Conservation (phyloP, 768 basidiomycete genomes). For the Neoboletus brunneissimus region DNA sequence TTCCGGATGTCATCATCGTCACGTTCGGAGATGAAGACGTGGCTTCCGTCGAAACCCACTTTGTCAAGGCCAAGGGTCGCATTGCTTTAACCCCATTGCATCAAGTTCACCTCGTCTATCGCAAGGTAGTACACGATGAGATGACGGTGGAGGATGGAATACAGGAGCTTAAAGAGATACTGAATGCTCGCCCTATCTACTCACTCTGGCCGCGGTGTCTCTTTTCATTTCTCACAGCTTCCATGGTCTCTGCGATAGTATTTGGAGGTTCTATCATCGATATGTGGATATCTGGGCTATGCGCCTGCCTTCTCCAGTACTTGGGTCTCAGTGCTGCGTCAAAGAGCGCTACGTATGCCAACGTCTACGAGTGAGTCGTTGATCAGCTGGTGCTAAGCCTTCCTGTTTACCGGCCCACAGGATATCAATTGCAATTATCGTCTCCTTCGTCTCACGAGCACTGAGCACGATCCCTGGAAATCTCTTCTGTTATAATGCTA, state of each 20-base stretch:
- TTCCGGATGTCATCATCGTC: conserved; percentile 75
- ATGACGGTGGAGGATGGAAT: conserved; percentile 73
- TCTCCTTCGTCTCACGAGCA: conserved; percentile 78
- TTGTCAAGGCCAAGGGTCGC: conserved; percentile 77
- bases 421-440: conserved; percentile 80
- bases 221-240: conserved; percentile 73
- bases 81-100: conserved; percentile 82
- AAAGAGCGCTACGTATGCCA: conserved; percentile 89
- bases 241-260: conserved; percentile 77
- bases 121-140: conserved; percentile 81
- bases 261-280: conserved; percentile 82
- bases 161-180: conserved; percentile 57
- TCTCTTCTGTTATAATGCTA: conserved; percentile 85
- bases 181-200: conserved; percentile 68
- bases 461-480: conserved; percentile 72
- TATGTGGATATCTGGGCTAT: conserved; percentile 75
- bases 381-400: not conserved
- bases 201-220: conserved; percentile 62
- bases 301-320: conserved; percentile 69
- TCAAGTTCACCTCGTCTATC: conserved; percentile 80
- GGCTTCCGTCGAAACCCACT: conserved; percentile 74
- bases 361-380: conserved; percentile 83
- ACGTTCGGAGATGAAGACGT: conserved; percentile 77
- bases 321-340: conserved; percentile 79
- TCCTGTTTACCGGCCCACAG: conserved; percentile 35